Percentiles rank a stretch among this genome's conserved stretches.
These are phyloP conservation scores for Syzygium aromaticum DNA, from an alignment of 345 rosid species.

Conservation along the genomic window DNA sequence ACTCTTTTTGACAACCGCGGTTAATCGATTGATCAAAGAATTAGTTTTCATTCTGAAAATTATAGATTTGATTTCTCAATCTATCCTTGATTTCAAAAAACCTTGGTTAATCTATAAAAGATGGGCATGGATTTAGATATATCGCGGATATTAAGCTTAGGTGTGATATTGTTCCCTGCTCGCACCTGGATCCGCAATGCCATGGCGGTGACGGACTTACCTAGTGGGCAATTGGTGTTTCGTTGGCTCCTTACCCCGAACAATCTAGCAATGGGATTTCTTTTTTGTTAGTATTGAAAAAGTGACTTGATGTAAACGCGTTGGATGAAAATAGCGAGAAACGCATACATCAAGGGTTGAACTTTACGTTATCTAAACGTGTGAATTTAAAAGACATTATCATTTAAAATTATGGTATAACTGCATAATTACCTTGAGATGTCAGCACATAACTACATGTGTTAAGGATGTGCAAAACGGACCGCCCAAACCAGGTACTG, in stretches of 20 bases:
- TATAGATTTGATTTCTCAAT: background rate
- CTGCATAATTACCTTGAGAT: background rate
- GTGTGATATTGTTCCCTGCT: background rate
- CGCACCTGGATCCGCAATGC: accelerated
- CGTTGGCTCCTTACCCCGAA: background rate
- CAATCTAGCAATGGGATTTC: background rate
- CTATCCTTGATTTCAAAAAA: background rate
- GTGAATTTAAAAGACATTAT: background rate
- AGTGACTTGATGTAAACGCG: background rate
- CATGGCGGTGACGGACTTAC: accelerated
- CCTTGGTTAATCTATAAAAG: background rate
- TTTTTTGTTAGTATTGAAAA: accelerated
- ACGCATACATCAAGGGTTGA: accelerated
- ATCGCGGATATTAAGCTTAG: background rate
- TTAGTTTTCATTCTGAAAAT: accelerated
- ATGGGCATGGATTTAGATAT: background rate
- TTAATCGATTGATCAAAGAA: background rate
- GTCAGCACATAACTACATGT: background rate
- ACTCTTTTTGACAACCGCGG: background rate
- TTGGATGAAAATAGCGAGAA: background rate
- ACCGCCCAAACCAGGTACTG: no score
- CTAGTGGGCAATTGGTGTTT: no score
- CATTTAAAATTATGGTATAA: background rate
- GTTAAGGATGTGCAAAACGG: no score
- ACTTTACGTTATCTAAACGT: background rate